Evolutionary conservation across 2,329 filamentous ascomycete genomes (phyloP), one percentile per base, ranked within the genome.

Genomic region (Lachnellula willkommii): DNA sequence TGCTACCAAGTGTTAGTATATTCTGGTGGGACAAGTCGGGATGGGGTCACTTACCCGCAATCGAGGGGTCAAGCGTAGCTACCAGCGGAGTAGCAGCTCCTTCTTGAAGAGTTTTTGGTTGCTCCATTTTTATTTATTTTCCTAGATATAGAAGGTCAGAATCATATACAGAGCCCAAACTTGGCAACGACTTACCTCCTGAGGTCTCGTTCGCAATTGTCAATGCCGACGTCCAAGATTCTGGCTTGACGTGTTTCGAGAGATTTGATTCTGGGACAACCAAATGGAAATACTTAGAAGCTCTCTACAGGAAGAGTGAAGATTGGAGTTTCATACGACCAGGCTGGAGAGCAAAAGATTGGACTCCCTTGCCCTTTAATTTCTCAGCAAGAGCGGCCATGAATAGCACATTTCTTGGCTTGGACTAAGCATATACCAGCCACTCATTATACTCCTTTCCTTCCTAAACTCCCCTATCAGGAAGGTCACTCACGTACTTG

Each of bases 1-100:
- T 11, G 7, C 7, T 32, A 9, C 8, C 28, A 9, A 32, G 28
- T 26, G 24, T 40, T 20, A 28, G 42, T 45, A 24, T 24, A 14
- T 35, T 68, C 6, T 66, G 66, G 35, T 73, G 51, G 11, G 66
- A 22, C 4, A 74, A 61, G 39, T 8, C 63, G 4, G 20, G 9
- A 11, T 14, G 42, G 11, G 15, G 11, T 24, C 42, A 12, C 36
- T 15, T 15, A 15, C 28, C 42, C 62, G 63, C 24, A 75, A 63
- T 43, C 8, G 56, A 62, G 12, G 72, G 72, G 43, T 73, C 71
- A 39, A 74, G 71, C 3, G 74, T 71, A 2, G 71, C 73, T 48
- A 62, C 70, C 2, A 71, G 64, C 42, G 70, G 69, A 8, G 69
- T 74, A 12, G 70, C 56, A 4, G 52, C 40, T 20, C 55, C 58